Evolutionary conservation across 2,329 filamentous ascomycete species (phyloP).

Genomic region (Tolypocladium ovalisporum): DNA sequence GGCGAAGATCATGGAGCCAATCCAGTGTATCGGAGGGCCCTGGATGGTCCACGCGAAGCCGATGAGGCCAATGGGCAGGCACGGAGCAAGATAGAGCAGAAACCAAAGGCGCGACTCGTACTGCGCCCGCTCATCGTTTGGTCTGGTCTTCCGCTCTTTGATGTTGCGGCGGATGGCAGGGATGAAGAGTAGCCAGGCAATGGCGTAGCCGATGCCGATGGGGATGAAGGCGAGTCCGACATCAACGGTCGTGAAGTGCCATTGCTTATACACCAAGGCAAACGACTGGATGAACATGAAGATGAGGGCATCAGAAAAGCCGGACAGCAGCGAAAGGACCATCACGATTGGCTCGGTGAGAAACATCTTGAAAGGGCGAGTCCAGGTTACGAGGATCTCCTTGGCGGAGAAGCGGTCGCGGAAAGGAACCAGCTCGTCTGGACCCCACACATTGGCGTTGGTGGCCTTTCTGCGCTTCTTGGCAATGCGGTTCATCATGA

Average conservation of each 20-base stretch:
- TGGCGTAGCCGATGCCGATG: slow-evolving; percentile 54
- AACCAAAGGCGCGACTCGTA: slow-evolving; percentile 59
- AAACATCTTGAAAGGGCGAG: slow-evolving; percentile 62
- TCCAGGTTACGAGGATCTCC: slow-evolving; percentile 47
- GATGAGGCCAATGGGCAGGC: slow-evolving; percentile 55
- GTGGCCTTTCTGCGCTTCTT: slow-evolving; percentile 57
- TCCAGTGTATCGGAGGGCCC: slow-evolving; percentile 55
- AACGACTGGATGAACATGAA: slow-evolving; percentile 72
- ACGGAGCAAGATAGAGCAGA: slow-evolving; percentile 50
- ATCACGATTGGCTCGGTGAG: slow-evolving; percentile 64
- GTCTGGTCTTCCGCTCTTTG: slow-evolving; percentile 36
- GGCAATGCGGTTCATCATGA: slow-evolving; percentile 70
- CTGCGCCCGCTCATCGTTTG: slow-evolving; percentile 47
- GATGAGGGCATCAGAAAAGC: slow-evolving; percentile 65
- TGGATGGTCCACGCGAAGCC: slow-evolving; percentile 60
- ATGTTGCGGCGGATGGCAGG: slow-evolving; percentile 44
- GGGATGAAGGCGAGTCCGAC: slow-evolving; percentile 54
- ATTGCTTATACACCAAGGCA: slow-evolving; percentile 55
- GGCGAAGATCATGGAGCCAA: slow-evolving; percentile 54
- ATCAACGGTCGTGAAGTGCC: slow-evolving; percentile 46
- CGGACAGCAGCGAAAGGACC: slow-evolving; percentile 57
- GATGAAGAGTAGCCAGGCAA: slow-evolving; percentile 51
- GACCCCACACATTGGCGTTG: slow-evolving; percentile 55
- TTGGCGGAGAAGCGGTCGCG: slow-evolving; percentile 44
- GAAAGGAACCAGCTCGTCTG: slow-evolving; percentile 57